These are phyloP conservation scores for Penicillium verhagenii DNA, from an alignment of 495 filamentous ascomycete species.

Conservation along the genomic window DNA sequence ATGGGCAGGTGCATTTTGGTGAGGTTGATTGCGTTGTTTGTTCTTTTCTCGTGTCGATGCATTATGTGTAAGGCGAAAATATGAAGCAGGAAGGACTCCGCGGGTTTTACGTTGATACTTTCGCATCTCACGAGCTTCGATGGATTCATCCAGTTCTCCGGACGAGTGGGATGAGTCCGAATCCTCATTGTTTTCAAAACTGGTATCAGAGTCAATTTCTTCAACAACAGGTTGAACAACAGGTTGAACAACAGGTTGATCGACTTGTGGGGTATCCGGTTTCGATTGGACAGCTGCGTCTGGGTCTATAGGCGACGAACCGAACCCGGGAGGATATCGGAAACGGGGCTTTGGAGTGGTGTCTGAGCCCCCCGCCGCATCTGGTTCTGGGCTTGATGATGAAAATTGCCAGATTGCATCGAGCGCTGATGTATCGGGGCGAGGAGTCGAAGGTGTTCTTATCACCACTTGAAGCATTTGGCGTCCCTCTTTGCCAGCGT, in stretches of 20 bases:
- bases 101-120: conserved; percentile 59
- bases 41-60: conserved; percentile 34
- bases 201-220: conserved; percentile 11
- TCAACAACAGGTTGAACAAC: conserved; percentile 7
- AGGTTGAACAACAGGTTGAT: conserved; percentile 9
- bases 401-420: conserved; percentile 35
- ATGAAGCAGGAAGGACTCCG: conserved; percentile 89
- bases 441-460: conserved; percentile 12
- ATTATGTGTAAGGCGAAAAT: conserved; percentile 63
- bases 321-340: conserved; percentile 39
- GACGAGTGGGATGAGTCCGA: conserved; percentile 20
- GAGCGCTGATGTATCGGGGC: conserved; percentile 13
- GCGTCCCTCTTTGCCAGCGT: conserved; percentile 6
- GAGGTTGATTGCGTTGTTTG: conserved; percentile 19
- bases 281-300: conserved; percentile 31
- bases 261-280: conserved; percentile 3
- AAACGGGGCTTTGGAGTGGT: too few relatives aligned
- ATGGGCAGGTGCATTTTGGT: conserved; percentile 16
- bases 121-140: conserved; percentile 32
- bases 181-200: conserved; percentile 21
- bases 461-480: conserved; percentile 29
- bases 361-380: conserved; percentile 34
- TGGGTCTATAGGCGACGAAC: conserved; percentile 32
- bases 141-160: conserved; percentile 12
- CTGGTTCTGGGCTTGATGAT: conserved; percentile 45